Conservation (phyloP, 2,329 filamentous ascomycete species). For the Hypocreales sp. region DNA sequence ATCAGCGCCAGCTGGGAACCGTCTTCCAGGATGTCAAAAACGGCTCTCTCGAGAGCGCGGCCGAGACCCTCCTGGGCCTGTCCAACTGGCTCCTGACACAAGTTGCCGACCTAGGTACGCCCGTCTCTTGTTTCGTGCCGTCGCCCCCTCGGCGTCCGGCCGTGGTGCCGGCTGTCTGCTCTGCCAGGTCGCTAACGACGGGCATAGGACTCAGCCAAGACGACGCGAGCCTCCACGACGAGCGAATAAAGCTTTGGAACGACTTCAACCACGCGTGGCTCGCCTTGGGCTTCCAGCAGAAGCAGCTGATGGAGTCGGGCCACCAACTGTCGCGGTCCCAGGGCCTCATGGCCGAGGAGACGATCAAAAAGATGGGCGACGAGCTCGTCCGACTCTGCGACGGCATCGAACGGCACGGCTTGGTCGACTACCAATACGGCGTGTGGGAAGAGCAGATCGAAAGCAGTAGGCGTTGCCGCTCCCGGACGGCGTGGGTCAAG, state of each 20-base stretch:
- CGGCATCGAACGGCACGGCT: constrained; percentile 72
- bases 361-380: constrained; percentile 64
- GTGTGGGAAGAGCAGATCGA: constrained; percentile 92
- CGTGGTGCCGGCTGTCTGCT: too few relatives aligned
- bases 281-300: constrained; percentile 67
- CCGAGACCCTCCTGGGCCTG: constrained; percentile 34
- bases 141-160: background rate
- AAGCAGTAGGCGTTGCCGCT: constrained; percentile 41
- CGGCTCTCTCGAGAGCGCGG: constrained; percentile 31
- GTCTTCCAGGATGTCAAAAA: constrained; percentile 58
- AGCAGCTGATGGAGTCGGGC: constrained; percentile 51
- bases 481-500: too few relatives aligned
- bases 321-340: constrained; percentile 41
- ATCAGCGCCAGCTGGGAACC: constrained; percentile 43
- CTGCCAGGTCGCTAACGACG: constrained; percentile 6
- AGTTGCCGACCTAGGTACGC: constrained; percentile 38
- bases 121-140: background rate
- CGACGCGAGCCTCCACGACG: constrained; percentile 57
- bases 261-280: constrained; percentile 94
- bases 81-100: constrained; percentile 41
- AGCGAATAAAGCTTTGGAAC: constrained; percentile 76
- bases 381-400: constrained; percentile 76
- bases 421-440: constrained; percentile 95
- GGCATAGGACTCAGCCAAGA: constrained; percentile 65
- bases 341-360: constrained; percentile 50